Conservation (phyloP, 371 early-diverging fungal species). For the Syncephalastrum racemosum region DNA sequence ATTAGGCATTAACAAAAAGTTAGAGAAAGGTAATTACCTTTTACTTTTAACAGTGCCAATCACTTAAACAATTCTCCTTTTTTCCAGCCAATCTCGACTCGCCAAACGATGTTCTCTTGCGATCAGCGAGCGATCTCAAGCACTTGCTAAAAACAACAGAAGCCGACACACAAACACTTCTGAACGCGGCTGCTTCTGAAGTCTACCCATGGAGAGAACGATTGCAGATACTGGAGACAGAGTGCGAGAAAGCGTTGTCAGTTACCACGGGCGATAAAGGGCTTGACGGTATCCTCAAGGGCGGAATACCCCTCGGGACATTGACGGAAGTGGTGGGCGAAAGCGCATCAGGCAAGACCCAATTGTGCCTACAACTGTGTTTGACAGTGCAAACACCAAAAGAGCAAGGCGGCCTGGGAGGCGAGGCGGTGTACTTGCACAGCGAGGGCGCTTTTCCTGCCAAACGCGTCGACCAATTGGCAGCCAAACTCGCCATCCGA, state of each 20-base stretch:
- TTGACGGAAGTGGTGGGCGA: conserved; percentile 64
- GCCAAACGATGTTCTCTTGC: conserved; percentile 15
- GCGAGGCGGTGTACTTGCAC: conserved; percentile 61
- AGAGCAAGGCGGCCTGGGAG: conserved; percentile 53
- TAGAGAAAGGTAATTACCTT: conserved; percentile 11
- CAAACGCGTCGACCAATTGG: conserved; percentile 47
- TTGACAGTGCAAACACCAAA: conserved; percentile 60
- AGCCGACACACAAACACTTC: conserved; percentile 13
- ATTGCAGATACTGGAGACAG: neutral
- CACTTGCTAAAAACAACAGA: conserved; percentile 6
- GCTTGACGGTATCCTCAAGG: conserved; percentile 52
- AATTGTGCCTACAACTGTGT: conserved; percentile 74
- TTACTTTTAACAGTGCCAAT: neutral
- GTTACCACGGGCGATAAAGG: conserved; percentile 52
- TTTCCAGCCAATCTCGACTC: conserved; percentile 17
- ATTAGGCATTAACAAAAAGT: conserved; percentile 12
- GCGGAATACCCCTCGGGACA: conserved; percentile 55
- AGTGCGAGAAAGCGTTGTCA: conserved; percentile 8
- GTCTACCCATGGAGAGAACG: conserved; percentile 20
- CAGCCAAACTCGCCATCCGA: conserved; percentile 1
- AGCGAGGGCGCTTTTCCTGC: conserved; percentile 67
- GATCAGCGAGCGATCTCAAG: conserved; percentile 11
- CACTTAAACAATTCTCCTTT: neutral
- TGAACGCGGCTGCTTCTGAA: conserved; percentile 16
- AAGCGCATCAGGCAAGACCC: conserved; percentile 76